Conservation (phyloP, 371 early-diverging fungal species). For the Dinochytrium kinnereticum region DNA sequence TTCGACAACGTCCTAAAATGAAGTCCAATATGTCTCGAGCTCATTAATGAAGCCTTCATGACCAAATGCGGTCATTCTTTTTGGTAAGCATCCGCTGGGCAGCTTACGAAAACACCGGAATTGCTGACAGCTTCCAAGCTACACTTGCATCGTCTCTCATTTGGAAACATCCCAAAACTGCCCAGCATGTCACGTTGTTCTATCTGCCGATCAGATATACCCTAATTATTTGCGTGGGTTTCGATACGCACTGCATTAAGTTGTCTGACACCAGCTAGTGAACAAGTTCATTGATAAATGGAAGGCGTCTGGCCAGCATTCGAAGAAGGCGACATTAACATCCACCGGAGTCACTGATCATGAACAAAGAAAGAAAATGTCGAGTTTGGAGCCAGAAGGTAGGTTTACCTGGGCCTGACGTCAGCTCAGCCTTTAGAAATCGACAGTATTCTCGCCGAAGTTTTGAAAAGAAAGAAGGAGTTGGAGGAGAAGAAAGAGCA, state of each 20-base stretch:
- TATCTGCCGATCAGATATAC: conserved; percentile 69
- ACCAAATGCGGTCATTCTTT: conserved; percentile 85
- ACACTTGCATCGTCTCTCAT: conserved; percentile 74
- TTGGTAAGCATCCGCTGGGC: conserved; percentile 76
- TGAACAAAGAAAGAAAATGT: neutral
- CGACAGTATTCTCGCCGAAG: conserved; percentile 55
- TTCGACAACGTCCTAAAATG: neutral
- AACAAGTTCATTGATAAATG: conserved; percentile 23
- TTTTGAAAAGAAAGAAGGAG: conserved; percentile 63
- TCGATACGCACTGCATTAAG: neutral
- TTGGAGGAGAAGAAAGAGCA: conserved; percentile 57
- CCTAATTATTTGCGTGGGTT: conserved; percentile 80
- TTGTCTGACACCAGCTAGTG: conserved; percentile 2
- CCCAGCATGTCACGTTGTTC: conserved; percentile 69
- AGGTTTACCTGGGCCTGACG: neutral
- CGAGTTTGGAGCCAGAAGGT: conserved; percentile 14
- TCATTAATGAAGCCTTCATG: conserved; percentile 76
- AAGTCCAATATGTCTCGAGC: conserved; percentile 76
- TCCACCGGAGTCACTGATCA: neutral
- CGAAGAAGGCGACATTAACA: neutral
- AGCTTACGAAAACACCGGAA: too few relatives aligned
- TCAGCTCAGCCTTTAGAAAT: conserved; percentile 45
- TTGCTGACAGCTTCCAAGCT: too few relatives aligned
- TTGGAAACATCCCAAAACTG: conserved; percentile 65
- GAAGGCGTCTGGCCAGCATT: neutral